These are phyloP conservation scores for Ascosphaera apis DNA, from an alignment of 2,329 filamentous ascomycete genomes.

Conservation along the genomic window DNA sequence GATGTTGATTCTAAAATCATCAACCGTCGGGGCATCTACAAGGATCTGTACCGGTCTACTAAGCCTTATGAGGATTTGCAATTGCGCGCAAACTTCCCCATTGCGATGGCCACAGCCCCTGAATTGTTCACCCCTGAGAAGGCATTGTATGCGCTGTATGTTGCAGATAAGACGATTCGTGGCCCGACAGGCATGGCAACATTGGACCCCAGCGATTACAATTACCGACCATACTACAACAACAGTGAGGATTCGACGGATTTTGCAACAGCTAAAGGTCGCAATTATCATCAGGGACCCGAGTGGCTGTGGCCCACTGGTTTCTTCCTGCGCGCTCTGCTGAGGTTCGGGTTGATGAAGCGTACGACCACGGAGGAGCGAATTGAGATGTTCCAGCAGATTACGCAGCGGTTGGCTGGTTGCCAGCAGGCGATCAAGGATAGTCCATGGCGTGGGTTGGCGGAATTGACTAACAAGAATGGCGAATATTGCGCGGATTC, in stretches of 20 bases:
- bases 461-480: constrained; percentile 79
- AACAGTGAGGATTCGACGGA: constrained; percentile 85
- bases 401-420: constrained; percentile 56
- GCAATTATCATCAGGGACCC: constrained; percentile 95
- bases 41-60: constrained; percentile 79
- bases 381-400: constrained; percentile 82
- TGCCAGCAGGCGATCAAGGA: constrained; percentile 68
- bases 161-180: constrained; percentile 57
- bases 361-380: constrained; percentile 42
- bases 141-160: constrained; percentile 54
- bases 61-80: constrained; percentile 98
- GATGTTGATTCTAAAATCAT: constrained; percentile 58
- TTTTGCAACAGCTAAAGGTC: constrained; percentile 77
- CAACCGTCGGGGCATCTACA: constrained; percentile 92
- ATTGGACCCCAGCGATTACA: constrained; percentile 71
- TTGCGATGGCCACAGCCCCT: constrained; percentile 85
- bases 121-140: constrained; percentile 61
- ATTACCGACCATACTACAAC: constrained; percentile 86
- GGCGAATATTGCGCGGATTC: constrained; percentile 72
- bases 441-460: constrained; percentile 71
- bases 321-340: constrained; percentile 75
- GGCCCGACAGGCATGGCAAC: constrained; percentile 91
- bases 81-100: constrained; percentile 76
- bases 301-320: constrained; percentile 98
- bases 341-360: constrained; percentile 69